These are phyloP conservation scores for Didymella lethalis DNA, from an alignment of 2,329 filamentous ascomycete genomes.

Conservation along the genomic window DNA sequence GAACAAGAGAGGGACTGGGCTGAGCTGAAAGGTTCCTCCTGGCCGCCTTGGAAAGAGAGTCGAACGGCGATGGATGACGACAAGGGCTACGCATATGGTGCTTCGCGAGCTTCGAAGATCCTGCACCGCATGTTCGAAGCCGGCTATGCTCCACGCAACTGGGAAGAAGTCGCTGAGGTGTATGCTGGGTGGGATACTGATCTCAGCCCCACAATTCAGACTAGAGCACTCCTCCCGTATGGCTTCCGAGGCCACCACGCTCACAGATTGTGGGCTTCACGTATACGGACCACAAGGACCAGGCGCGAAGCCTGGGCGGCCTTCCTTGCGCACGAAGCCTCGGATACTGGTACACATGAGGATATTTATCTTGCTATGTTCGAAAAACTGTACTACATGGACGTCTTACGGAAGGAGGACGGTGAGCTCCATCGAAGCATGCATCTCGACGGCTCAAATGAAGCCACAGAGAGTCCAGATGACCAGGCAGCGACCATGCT, in stretches of 20 bases:
- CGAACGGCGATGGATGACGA: constrained; percentile 67
- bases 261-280: constrained; percentile 59
- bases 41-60: constrained; percentile 72
- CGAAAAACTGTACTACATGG: constrained; percentile 59
- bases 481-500: constrained; percentile 40
- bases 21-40: constrained; percentile 65
- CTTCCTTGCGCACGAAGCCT: constrained; percentile 64
- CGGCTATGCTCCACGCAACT: constrained; percentile 61
- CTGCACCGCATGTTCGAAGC: constrained; percentile 66
- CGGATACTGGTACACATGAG: constrained; percentile 46
- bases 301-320: constrained; percentile 71
- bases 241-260: constrained; percentile 2
- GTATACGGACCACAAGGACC: constrained; percentile 67
- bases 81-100: constrained; percentile 63
- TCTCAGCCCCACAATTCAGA: constrained; percentile 69
- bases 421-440: constrained; percentile 15
- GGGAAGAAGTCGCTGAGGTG: constrained; percentile 63
- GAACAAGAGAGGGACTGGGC: constrained; percentile 64
- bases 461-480: constrained; percentile 6
- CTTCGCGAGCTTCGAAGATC: constrained; percentile 64
- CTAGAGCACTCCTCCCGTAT: constrained; percentile 54
- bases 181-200: constrained; percentile 70
- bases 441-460: background rate
- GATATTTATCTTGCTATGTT: constrained; percentile 65
- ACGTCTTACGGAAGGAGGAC: constrained; percentile 17